phyloP scores from a whole-genome alignment of 148 eudicot genomes.

The Vaccinium darrowii region DNA sequence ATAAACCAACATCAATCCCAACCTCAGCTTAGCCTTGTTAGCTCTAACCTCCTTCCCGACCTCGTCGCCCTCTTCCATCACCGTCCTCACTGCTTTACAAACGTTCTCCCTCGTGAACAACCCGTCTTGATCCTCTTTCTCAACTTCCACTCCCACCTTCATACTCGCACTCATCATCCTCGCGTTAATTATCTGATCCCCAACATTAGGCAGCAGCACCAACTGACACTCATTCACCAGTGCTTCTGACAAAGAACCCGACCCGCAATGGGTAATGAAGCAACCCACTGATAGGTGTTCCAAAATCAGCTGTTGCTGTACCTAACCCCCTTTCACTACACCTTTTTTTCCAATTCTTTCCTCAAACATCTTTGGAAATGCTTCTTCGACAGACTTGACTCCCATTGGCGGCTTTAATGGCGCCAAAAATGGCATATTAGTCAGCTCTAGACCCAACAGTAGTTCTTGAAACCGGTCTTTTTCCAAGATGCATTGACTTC shows the following conservation, averaged over 20 bases:
- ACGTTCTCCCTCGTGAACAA: slow-evolving; percentile 12
- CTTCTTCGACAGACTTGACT: neutral
- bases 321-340: slow-evolving; percentile 10
- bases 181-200: slow-evolving; percentile 7
- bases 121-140: slow-evolving; percentile 14
- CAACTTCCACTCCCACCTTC: slow-evolving; percentile 16
- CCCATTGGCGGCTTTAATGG: slow-evolving; percentile 4
- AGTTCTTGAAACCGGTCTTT: slow-evolving; percentile 13
- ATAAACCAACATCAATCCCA: neutral
- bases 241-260: neutral
- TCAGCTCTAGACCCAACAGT: slow-evolving; percentile 9
- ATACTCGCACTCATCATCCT: neutral
- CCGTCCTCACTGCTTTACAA: slow-evolving; percentile 11
- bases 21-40: slow-evolving; percentile 8
- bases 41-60: slow-evolving; percentile 2
- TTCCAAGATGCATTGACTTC: slow-evolving; percentile 7
- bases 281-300: slow-evolving; percentile 15
- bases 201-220: neutral
- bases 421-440: slow-evolving; percentile 1
- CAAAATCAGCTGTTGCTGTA: slow-evolving; percentile 1
- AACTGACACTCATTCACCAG: slow-evolving; percentile 7
- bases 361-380: slow-evolving; percentile 8
- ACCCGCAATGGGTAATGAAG: slow-evolving; percentile 14
- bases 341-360: neutral
- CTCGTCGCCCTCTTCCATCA: slow-evolving; percentile 10